Percentiles rank a stretch among this genome's conserved stretches.
Conservation (phyloP, 495 filamentous ascomycete species). For the Penicillium macrosclerotiorum region DNA sequence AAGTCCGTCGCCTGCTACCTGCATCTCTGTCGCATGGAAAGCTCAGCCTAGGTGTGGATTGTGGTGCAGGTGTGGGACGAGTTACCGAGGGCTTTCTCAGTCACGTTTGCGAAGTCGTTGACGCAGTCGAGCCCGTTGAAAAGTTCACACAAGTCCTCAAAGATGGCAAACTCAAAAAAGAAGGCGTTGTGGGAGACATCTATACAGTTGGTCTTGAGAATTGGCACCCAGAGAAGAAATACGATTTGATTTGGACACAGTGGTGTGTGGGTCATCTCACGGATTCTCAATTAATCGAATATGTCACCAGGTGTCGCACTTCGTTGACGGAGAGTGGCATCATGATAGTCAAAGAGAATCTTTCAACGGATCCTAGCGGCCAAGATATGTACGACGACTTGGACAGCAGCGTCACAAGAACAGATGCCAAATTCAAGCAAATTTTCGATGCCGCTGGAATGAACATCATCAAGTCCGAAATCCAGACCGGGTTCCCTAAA, state of each 20-base stretch:
- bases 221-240: constrained; percentile 61
- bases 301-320: constrained; percentile 58
- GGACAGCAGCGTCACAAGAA: constrained; percentile 80
- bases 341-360: constrained; percentile 87
- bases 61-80: constrained; percentile 63
- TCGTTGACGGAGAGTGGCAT: constrained; percentile 50
- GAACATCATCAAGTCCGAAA: constrained; percentile 63
- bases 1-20: constrained; percentile 55
- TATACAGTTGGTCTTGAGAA: constrained; percentile 73
- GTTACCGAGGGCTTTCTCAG: constrained; percentile 57
- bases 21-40: constrained; percentile 18
- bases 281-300: constrained; percentile 71
- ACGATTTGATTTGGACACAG: constrained; percentile 69
- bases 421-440: constrained; percentile 64
- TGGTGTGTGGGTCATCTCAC: constrained; percentile 92
- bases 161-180: constrained; percentile 25
- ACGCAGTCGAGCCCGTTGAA: constrained; percentile 59
- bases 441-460: constrained; percentile 72
- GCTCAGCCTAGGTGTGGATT: constrained; percentile 51
- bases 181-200: constrained; percentile 55
- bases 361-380: constrained; percentile 54
- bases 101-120: constrained; percentile 50
- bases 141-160: constrained; percentile 46
- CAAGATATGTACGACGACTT: constrained; percentile 71
- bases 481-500: constrained; percentile 72